phyloP scores from a whole-genome alignment of 352 stramenopile genomes.

The Globisporangium parvum region DNA sequence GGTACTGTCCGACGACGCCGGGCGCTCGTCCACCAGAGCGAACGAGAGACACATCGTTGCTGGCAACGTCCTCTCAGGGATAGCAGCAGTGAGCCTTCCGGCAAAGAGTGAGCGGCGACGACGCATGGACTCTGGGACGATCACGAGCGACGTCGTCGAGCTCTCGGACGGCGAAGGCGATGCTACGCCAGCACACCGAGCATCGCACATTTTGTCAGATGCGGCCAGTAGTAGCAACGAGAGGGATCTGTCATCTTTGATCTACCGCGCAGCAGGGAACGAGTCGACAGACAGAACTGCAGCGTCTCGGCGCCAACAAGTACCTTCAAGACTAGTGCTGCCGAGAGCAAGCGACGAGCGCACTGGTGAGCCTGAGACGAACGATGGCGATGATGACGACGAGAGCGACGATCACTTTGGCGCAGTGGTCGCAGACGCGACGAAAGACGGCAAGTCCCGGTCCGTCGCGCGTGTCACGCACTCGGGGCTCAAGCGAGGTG shows the following conservation, averaged over 20 bases:
- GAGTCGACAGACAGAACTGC: not conserved
- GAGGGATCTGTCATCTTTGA: slow-evolving; percentile 27
- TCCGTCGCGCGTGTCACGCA: slow-evolving; percentile 47
- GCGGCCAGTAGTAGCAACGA: slow-evolving; percentile 8
- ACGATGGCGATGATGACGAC: slow-evolving; percentile 27
- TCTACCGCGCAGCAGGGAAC: slow-evolving; percentile 11
- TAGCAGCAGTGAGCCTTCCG: not conserved
- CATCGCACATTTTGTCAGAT: not conserved
- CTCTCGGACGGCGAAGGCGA: slow-evolving; percentile 13
- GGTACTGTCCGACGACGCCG: too few relatives aligned
- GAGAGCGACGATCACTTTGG: slow-evolving; percentile 33
- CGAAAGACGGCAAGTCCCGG: slow-evolving; percentile 49
- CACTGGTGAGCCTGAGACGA: not conserved
- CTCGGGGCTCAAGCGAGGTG: slow-evolving; percentile 33
- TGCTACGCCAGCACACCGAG: not conserved
- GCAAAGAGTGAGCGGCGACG: not conserved
- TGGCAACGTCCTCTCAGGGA: not conserved
- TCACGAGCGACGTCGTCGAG: slow-evolving; percentile 20
- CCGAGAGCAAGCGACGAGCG: not conserved
- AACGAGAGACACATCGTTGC: too few relatives aligned
- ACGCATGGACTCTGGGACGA: slow-evolving; percentile 9
- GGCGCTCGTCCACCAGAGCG: too few relatives aligned
- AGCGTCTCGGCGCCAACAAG: not conserved
- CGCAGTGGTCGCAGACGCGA: slow-evolving; percentile 35
- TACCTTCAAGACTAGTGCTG: not conserved